Conservation (phyloP, 495 filamentous ascomycete species). For the Ramalina intermedia region DNA sequence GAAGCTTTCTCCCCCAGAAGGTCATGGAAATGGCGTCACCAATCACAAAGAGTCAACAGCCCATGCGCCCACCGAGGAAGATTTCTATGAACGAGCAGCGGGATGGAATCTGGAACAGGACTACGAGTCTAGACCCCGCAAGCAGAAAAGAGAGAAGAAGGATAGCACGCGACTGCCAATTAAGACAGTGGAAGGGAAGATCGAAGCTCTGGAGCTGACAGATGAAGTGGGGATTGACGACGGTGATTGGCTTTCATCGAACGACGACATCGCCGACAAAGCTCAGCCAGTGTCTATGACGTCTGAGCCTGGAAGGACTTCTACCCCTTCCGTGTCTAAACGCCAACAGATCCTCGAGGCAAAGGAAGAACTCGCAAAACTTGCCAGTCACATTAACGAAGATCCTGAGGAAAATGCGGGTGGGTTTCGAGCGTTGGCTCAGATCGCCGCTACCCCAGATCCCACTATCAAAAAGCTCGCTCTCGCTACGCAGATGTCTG, state of each 20-base stretch:
- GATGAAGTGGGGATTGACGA: conserved; percentile 31
- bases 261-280: conserved; percentile 28
- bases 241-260: conserved; percentile 38
- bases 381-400: conserved; percentile 72
- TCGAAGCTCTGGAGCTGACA: conserved; percentile 41
- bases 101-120: conserved; percentile 83
- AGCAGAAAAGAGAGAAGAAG: conserved; percentile 55
- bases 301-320: conserved; percentile 17
- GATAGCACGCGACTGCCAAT: conserved; percentile 68
- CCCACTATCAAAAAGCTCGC: conserved; percentile 68
- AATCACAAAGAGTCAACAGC: background rate
- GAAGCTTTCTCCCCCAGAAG: conserved; percentile 37
- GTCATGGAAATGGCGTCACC: conserved; percentile 21
- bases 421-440: conserved; percentile 59
- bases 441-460: conserved; percentile 53
- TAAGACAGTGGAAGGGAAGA: conserved; percentile 58
- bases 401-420: conserved; percentile 82
- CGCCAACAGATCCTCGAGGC: conserved; percentile 69
- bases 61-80: conserved; percentile 4
- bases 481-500: conserved; percentile 67
- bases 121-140: conserved; percentile 70
- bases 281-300: conserved; percentile 5
- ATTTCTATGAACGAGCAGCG: conserved; percentile 29
- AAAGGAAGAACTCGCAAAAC: conserved; percentile 81
- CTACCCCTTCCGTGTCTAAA: conserved; percentile 25